phyloP scores from a whole-genome alignment of 257 asterid genomes.

The Jacaranda mimosifolia region DNA sequence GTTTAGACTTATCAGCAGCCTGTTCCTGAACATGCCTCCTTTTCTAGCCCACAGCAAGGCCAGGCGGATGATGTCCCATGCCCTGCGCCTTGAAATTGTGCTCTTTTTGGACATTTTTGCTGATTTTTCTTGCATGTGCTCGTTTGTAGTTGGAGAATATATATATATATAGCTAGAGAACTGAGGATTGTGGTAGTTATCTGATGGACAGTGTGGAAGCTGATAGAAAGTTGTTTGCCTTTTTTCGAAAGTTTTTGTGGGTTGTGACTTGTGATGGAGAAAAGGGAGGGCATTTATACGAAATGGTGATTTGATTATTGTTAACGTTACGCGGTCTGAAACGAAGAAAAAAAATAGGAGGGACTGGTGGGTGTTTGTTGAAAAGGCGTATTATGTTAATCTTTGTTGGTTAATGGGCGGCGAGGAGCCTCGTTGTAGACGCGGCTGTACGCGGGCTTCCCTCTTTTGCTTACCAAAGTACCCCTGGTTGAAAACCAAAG shows the following conservation, averaged over 20 bases:
- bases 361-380: slow-evolving; percentile 26
- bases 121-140: slow-evolving; percentile 20
- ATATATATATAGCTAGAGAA: no score
- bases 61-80: slow-evolving; percentile 67
- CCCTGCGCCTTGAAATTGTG: slow-evolving; percentile 45
- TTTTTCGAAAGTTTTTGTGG: slow-evolving; percentile 14
- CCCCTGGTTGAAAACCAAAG: slow-evolving; percentile 20
- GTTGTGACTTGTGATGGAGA: slow-evolving; percentile 6
- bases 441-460: slow-evolving; percentile 53
- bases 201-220: neutral
- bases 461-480: slow-evolving; percentile 32
- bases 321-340: slow-evolving; percentile 51
- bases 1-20: slow-evolving; percentile 45
- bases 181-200: neutral
- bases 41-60: slow-evolving; percentile 76
- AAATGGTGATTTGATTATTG: slow-evolving; percentile 23
- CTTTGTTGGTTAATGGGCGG: slow-evolving; percentile 43
- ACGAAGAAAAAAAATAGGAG: neutral
- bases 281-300: slow-evolving; percentile 29
- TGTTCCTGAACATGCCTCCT: slow-evolving; percentile 54
- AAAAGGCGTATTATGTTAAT: slow-evolving; percentile 16
- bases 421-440: slow-evolving; percentile 43
- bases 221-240: slow-evolving; percentile 22
- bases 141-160: neutral
- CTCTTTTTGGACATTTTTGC: slow-evolving; percentile 51